Base-by-base conservation (phyloP, 768 basidiomycete genomes). In the Lyophyllum shimeji region DNA sequence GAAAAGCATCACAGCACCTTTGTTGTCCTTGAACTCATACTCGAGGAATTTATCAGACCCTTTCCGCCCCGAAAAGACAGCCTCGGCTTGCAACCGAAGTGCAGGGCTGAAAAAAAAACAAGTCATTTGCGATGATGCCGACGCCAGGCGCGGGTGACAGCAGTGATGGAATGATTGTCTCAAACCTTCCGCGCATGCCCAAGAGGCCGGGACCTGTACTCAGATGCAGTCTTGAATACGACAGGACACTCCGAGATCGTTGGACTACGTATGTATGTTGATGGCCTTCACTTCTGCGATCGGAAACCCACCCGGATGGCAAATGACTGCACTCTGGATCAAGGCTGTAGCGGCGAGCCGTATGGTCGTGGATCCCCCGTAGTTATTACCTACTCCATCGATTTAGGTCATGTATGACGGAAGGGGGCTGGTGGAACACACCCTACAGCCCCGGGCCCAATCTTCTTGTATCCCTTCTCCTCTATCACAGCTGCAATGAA, bases 391-490 rank as follows among this genome's bases (percentile, higher is more conserved):
- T 67, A 62, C 34, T 37, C 34, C 34, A 37, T 13, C 34, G 15
- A 37, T 8, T 37, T 13, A 37, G 15, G 11, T 37, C 15, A 17
- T 37, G 34, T 3, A 13, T 37, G 34, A 37, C 3, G 34, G 12
- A 37, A 5, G n/a, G n/a, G n/a, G 34, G 15, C 15, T 12, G 7
- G 27, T 47, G 21, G 21, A 24, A 63, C 67, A 42, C 53, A 76
- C 72, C 76, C 76, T 3, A 75, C 68, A 20, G 69, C 71, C 7
- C 77, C 77, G n/a, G 69, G 71, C 7, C 77, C 77, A 17, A 77
- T 37, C 53, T 75, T 75, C 31, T 70, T 68, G 52, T 77, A 79
- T 20, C 69, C 61, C 60, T 73, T 76, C 58, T 74, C 71, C 34
- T 65, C 66, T 49, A 70, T 60, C 25, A 79, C 55, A 15, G 67